phyloP scores from a whole-genome alignment of 306 rosid genomes.

The Trifolium fragiferum region DNA sequence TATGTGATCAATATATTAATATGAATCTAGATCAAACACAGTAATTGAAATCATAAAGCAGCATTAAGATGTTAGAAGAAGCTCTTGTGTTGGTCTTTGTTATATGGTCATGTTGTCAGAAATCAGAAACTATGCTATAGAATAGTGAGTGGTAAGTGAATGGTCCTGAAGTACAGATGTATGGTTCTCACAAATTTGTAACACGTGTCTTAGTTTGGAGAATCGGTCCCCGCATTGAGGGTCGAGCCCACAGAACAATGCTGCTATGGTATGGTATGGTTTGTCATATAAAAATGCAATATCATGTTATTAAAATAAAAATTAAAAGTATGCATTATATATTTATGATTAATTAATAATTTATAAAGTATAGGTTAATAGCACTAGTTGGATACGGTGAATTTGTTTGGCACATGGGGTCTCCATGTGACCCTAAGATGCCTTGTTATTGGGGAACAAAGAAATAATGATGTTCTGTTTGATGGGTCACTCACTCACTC shows the following conservation, averaged over 20 bases:
- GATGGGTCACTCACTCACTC: slow-evolving; percentile 13
- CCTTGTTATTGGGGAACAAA: slow-evolving; percentile 50
- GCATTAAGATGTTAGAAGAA: slow-evolving; percentile 17
- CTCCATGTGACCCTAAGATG: slow-evolving; percentile 50
- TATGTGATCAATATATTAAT: slow-evolving; percentile 8
- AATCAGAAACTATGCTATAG: slow-evolving; percentile 32
- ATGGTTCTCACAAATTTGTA: not conserved
- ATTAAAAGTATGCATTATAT: not conserved
- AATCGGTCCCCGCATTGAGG: slow-evolving; percentile 56
- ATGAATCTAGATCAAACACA: slow-evolving; percentile 24
- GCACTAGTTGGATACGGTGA: slow-evolving; percentile 32
- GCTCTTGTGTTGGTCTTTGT: not conserved
- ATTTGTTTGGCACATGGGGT: slow-evolving; percentile 42
- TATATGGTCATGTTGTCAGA: slow-evolving; percentile 37
- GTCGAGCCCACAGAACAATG: slow-evolving; percentile 51
- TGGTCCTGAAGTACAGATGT: slow-evolving; percentile 52
- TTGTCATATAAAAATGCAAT: slow-evolving; percentile 10
- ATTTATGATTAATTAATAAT: not conserved
- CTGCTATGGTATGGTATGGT: not conserved
- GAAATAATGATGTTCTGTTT: slow-evolving; percentile 23
- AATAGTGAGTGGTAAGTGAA: not conserved
- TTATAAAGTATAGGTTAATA: not conserved
- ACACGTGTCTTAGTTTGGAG: slow-evolving; percentile 38
- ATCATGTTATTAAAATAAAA: not conserved
- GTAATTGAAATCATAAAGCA: not conserved